Base-by-base conservation (phyloP, 208 protist genomes). In the Sergeia podlipaevii region DNA sequence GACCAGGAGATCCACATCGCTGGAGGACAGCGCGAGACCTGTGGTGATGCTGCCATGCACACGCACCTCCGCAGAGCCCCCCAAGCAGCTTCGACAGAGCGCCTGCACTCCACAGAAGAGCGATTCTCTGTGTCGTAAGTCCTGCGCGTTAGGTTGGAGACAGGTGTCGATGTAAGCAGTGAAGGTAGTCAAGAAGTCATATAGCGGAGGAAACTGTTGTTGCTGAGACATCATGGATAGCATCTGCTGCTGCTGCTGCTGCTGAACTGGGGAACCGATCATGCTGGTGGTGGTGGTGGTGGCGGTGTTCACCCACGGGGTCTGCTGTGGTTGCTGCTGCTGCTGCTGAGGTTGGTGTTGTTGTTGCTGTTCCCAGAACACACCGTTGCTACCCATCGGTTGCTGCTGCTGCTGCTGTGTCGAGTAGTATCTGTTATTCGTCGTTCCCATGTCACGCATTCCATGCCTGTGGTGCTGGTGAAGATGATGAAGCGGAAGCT, bases 1-100 rank as follows among this genome's bases (percentile, higher is more conserved):
- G 21, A 86, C 75, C 24, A 91, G 69, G n/a, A 94, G 45, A 54
- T 94, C 86, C 58, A 94, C 80, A 38, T 94, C 86, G 43, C 82
- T 91, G 7, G 72, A 86, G 13, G 70, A 45, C 8, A 94, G 80
- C 2, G 82, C 82, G 33, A 94, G 77, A 2, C 77, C 80, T 0
- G 83, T 91, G 3, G 77, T 84, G 30, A 94, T 71, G 38, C 73
- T 85, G 39, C 86, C 86, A 51, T 94, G 82, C 30, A 94, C 80
- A 26, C 73, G 77, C 23, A 89, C 46, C 33, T 85, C 75, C 6
- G 69, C 69, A 2, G 51, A 28, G 32, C 52, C 30, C 13, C 68
- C 68, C 10, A n/a, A 58, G 43, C 85, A 42, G 8, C 45, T 18
- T 20, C 64, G 70, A 7, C 73, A 62, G 29, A 90, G 63, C 7